Conservation (phyloP, 306 rosid species). For the Senna siamea region DNA sequence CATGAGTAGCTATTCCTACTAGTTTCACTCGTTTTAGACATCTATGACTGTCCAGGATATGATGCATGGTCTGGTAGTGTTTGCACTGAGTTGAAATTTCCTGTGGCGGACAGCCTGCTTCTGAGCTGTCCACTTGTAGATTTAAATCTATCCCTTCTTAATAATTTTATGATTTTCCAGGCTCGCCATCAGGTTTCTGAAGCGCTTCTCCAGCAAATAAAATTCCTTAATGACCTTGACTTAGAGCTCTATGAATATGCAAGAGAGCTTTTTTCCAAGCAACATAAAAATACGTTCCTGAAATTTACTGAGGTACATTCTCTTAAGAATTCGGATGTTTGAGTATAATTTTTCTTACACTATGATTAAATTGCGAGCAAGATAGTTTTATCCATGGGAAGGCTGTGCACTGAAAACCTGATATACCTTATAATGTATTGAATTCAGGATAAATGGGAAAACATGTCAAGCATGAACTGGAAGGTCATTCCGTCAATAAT, state of each 20-base stretch:
- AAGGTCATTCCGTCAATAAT: slow-evolving; percentile 48
- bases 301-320: slow-evolving; percentile 55
- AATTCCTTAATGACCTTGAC: slow-evolving; percentile 82
- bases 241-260: slow-evolving; percentile 84
- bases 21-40: slow-evolving; percentile 17
- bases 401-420: not conserved
- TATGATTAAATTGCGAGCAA: not conserved
- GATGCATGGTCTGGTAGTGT: slow-evolving; percentile 8
- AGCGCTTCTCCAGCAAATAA: slow-evolving; percentile 63
- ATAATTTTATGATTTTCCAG: slow-evolving; percentile 48
- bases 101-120: not conserved
- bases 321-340: slow-evolving; percentile 24
- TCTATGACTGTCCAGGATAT: slow-evolving; percentile 19
- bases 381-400: not conserved
- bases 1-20: slow-evolving; percentile 26
- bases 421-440: not conserved
- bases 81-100: slow-evolving; percentile 18
- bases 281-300: slow-evolving; percentile 49
- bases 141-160: slow-evolving; percentile 25
- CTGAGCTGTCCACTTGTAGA: slow-evolving; percentile 20
- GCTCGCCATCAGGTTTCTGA: slow-evolving; percentile 74
- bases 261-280: slow-evolving; percentile 59
- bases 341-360: not conserved
- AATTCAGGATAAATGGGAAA: slow-evolving; percentile 67
- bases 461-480: slow-evolving; percentile 48